phyloP scores from a whole-genome alignment of 106 monocot species.

The Narthecium ossifragum region DNA sequence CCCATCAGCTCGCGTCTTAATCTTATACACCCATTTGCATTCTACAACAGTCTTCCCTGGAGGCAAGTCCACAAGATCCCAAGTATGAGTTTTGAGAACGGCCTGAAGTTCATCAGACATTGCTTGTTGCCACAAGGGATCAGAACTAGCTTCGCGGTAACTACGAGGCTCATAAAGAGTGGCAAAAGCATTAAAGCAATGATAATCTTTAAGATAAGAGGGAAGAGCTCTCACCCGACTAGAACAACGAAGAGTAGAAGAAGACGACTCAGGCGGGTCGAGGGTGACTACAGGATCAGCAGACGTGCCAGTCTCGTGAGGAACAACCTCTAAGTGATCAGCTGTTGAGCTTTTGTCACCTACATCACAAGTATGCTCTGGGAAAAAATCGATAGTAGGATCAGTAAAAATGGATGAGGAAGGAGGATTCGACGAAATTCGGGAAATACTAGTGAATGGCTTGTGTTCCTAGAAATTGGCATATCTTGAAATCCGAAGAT shows the following conservation, averaged over 20 bases:
- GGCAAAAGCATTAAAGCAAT: neutral
- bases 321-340: neutral
- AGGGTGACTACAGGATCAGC: neutral
- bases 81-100: too few species aligned
- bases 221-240: neutral
- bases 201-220: neutral
- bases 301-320: too few species aligned
- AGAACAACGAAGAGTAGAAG: neutral
- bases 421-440: neutral
- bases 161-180: neutral
- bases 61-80: too few species aligned
- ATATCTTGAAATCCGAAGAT: constrained; percentile 3
- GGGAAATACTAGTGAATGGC: neutral
- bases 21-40: too few species aligned
- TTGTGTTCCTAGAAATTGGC: neutral
- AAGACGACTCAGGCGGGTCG: too few species aligned
- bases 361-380: neutral
- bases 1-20: too few species aligned
- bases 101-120: neutral
- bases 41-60: too few species aligned
- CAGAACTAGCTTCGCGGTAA: neutral
- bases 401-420: neutral
- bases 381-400: neutral
- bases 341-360: neutral
- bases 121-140: too few species aligned